A percentile compares a stretch with the other conserved stretches of the same genome.
phyloP scores from a whole-genome alignment of 2,329 filamentous ascomycete genomes.

The Juglanconis oblonga region DNA sequence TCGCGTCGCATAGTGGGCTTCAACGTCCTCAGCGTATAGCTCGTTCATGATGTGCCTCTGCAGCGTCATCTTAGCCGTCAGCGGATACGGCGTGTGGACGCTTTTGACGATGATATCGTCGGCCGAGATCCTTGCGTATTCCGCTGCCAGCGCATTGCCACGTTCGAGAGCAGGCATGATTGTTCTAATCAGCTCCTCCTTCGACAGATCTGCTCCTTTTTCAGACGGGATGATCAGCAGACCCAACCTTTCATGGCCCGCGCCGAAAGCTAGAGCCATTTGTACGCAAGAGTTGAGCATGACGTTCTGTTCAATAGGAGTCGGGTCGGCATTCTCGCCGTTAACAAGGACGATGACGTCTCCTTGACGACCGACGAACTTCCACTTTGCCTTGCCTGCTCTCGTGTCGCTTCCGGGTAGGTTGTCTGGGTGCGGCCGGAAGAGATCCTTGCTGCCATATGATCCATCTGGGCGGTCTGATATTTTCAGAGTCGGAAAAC shows the following conservation, averaged over 20 bases:
- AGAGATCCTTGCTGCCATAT: conserved; percentile 5
- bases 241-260: conserved; percentile 3
- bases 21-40: conserved; percentile 45
- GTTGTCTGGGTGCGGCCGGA: conserved; percentile 27
- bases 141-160: not conserved
- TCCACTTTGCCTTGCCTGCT: conserved; percentile 34
- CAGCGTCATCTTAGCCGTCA: conserved; percentile 56
- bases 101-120: not conserved
- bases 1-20: conserved; percentile 35
- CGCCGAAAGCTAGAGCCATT: conserved; percentile 1
- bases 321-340: conserved; percentile 32
- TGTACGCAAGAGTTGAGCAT: not conserved
- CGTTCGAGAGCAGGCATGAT: not conserved
- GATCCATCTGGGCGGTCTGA: conserved; percentile 8
- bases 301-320: not conserved
- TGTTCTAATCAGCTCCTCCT: not conserved
- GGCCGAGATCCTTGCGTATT: not conserved
- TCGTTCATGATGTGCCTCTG: conserved; percentile 50
- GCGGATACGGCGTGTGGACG: conserved; percentile 9
- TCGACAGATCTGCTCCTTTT: not conserved
- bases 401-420: not conserved
- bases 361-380: conserved; percentile 35
- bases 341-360: conserved; percentile 36
- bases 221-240: not conserved
- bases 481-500: not conserved